Base-by-base conservation (phyloP, 345 rosid species). In the Eutrema yunnanense region DNA sequence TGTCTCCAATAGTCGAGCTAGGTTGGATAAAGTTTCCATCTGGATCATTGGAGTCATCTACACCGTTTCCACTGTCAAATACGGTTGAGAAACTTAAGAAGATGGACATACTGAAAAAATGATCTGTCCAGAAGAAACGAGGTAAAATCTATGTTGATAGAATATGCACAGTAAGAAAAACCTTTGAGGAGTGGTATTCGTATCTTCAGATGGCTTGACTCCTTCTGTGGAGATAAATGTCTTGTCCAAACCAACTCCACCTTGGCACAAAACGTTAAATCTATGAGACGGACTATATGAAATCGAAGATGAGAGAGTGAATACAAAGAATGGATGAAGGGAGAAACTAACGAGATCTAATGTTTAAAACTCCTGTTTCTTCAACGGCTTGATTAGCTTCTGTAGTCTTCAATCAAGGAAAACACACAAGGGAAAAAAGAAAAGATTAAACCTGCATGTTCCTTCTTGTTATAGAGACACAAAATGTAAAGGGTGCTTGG, bases 321-420 rank as follows among this genome's bases (percentile, higher is more conserved):
- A 72, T 50, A 65, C 41, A 65, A 65, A 48, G 19, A 65, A 51
- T 19, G 19, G 5, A 55, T 42, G 2, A 56, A 58, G 40, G 34
- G 36, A 72, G 58, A 72, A 67, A 67, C 71, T 72, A 42, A 77
- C 76, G 66, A 71, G 72, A 50, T 77, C 49, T 77, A 71, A 40
- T 42, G 73, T 50, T 72, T 51, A 68, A 26, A 30, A 56, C 47
- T 58, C 54, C 73, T 47, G 49, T 47, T 70, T 44, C 83, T 68
- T 73, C 67, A 55, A 10, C 27, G 14, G 34, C 71, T 43, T 48
- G 74, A 48, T 73, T 70, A 33, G 73, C 58, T 69, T 65, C 71
- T 14, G 14, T 49, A 58, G 42, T 69, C 83, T 81, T 73, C 56
- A 26, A 42, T 52, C 68, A 77, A 57, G 49, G 11, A 71, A 64